Evolutionary conservation across 371 early-diverging fungal species (phyloP).

Genomic region (Lichtheimia ramosa): DNA sequence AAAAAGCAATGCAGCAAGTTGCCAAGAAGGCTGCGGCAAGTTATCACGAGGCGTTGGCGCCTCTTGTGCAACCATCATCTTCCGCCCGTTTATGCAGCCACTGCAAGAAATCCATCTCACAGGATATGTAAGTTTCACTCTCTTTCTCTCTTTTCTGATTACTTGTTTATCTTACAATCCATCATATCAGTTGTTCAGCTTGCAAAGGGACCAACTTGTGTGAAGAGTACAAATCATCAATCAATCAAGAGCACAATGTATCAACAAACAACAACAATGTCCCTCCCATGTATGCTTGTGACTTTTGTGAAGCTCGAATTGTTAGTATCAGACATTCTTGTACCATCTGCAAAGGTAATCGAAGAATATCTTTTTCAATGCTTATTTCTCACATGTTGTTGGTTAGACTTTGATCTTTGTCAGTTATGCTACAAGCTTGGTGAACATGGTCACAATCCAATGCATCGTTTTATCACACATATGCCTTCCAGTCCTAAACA

Average conservation of each 20-base stretch:
- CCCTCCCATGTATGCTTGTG: not conserved
- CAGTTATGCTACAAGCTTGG: not conserved
- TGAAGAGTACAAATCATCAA: too few species aligned
- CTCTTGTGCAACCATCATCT: not conserved
- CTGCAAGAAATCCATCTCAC: too few species aligned
- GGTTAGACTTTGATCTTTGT: constrained; percentile 10
- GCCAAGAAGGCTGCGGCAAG: constrained; percentile 1
- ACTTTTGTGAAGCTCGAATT: constrained; percentile 5
- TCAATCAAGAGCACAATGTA: too few species aligned
- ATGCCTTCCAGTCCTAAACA: not conserved
- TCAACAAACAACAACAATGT: too few species aligned
- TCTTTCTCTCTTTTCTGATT: too few species aligned
- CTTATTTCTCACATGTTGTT: too few species aligned
- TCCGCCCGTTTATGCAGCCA: too few species aligned
- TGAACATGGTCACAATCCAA: constrained; percentile 2
- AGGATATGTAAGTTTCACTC: too few species aligned
- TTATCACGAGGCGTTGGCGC: not conserved
- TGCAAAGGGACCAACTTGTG: too few species aligned
- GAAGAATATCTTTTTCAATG: not conserved
- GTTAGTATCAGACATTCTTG: constrained; percentile 1
- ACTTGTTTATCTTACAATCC: too few species aligned
- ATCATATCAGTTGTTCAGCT: too few species aligned
- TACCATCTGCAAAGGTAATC: constrained; percentile 6
- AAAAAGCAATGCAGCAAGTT: not conserved
- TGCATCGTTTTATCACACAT: constrained; percentile 5